Percentiles rank a stretch among this genome's conserved stretches.
phyloP scores from a whole-genome alignment of 1,139 yeast genomes.

The Pichia terricola region DNA sequence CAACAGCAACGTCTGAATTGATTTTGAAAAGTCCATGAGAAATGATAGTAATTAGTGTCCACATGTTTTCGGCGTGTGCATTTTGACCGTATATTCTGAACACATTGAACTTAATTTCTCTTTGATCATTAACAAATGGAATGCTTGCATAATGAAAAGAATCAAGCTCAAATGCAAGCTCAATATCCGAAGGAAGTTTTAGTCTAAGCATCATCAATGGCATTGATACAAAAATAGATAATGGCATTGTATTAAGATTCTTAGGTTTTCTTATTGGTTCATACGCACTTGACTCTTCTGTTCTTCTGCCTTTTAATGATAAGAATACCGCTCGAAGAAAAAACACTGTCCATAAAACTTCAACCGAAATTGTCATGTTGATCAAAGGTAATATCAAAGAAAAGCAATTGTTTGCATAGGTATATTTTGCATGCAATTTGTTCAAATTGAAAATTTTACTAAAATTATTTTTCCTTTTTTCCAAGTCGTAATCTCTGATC shows the following conservation, averaged over 20 bases:
- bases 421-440: constrained; percentile 12
- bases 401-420: constrained; percentile 10
- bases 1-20: constrained; percentile 1
- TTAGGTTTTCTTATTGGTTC: not conserved
- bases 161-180: constrained; percentile 22
- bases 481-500: constrained; percentile 17
- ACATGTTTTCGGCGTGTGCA: constrained; percentile 17
- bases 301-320: constrained; percentile 9
- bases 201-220: constrained; percentile 18
- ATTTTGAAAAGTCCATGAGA: constrained; percentile 13
- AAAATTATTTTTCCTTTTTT: constrained; percentile 8
- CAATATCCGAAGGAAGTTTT: constrained; percentile 19
- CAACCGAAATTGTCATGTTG: constrained; percentile 20
- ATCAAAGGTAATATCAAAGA: constrained; percentile 18
- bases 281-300: not conserved
- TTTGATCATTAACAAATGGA: constrained; percentile 11
- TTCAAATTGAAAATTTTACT: constrained; percentile 9
- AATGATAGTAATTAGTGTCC: constrained; percentile 21
- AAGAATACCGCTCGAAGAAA: constrained; percentile 18
- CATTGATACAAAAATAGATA: constrained; percentile 4
- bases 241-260: not conserved
- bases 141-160: constrained; percentile 13
- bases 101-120: constrained; percentile 15
- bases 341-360: constrained; percentile 22
- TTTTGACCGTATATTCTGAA: constrained; percentile 22